phyloP scores from a whole-genome alignment of 1,139 yeast species.

The Lodderomyces theae region DNA sequence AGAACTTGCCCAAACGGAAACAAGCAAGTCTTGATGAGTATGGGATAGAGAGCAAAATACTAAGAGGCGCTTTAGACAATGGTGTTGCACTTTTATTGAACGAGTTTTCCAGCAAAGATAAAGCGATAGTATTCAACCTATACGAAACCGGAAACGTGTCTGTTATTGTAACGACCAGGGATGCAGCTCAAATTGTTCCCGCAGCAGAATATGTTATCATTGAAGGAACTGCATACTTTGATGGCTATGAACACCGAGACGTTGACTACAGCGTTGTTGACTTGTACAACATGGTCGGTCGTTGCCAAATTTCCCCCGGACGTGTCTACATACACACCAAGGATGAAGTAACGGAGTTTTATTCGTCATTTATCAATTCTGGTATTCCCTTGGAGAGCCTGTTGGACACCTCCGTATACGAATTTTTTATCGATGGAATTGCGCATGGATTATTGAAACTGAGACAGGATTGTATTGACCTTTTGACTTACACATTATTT shows the following conservation, averaged over 20 bases:
- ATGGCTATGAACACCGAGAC: constrained; percentile 69
- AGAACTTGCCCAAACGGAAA: not conserved
- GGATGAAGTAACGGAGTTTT: constrained; percentile 56
- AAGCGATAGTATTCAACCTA: constrained; percentile 50
- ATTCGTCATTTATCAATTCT: constrained; percentile 66
- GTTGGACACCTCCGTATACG: constrained; percentile 56
- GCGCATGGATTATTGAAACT: constrained; percentile 60
- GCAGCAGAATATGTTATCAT: constrained; percentile 55
- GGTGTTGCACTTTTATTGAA: constrained; percentile 74
- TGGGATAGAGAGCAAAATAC: constrained; percentile 1
- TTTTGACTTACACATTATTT: constrained; percentile 82
- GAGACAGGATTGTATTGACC: constrained; percentile 86
- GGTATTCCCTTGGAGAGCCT: constrained; percentile 85
- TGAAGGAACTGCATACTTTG: constrained; percentile 70
- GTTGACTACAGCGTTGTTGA: constrained; percentile 68
- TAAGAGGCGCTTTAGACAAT: constrained; percentile 31
- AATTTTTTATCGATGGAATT: constrained; percentile 69
- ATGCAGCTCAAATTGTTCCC: constrained; percentile 52
- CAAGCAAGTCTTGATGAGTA: not conserved
- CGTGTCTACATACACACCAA: constrained; percentile 64
- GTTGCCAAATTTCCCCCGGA: constrained; percentile 31
- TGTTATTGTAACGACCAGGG: constrained; percentile 57
- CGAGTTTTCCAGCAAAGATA: constrained; percentile 54
- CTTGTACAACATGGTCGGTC: constrained; percentile 72
- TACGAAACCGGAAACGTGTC: constrained; percentile 49